These are phyloP conservation scores for Pythium periplocum DNA, from an alignment of 352 stramenopile genomes.

Conservation along the genomic window DNA sequence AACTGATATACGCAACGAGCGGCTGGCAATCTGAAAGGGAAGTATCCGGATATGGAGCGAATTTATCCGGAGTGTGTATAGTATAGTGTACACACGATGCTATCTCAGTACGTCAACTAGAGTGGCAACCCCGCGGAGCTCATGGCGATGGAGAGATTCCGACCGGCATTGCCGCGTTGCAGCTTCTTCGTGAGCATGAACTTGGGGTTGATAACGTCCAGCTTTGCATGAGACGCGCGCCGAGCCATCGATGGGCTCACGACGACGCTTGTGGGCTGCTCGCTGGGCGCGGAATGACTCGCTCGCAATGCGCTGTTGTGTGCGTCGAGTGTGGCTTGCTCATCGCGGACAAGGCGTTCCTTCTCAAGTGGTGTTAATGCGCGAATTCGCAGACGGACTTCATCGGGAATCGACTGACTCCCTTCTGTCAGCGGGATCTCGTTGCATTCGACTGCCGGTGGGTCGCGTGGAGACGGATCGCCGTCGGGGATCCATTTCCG, in stretches of 20 bases:
- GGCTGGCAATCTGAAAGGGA: too few relatives aligned
- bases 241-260: too few relatives aligned
- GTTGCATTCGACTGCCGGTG: slow-evolving; percentile 43
- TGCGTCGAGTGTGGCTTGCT: slow-evolving; percentile 6
- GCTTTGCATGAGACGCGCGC: too few relatives aligned
- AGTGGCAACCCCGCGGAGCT: background rate
- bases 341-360: slow-evolving; percentile 44
- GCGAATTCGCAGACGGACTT: slow-evolving; percentile 47
- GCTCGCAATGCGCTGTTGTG: too few relatives aligned
- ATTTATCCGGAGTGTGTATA: too few relatives aligned
- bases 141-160: slow-evolving; percentile 21
- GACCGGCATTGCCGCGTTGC: slow-evolving; percentile 24
- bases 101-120: background rate
- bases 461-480: slow-evolving; percentile 37
- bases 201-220: background rate
- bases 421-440: slow-evolving; percentile 59
- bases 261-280: too few relatives aligned
- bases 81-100: too few relatives aligned
- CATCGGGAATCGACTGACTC: slow-evolving; percentile 35
- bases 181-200: slow-evolving; percentile 21
- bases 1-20: too few relatives aligned
- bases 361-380: slow-evolving; percentile 34
- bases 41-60: too few relatives aligned
- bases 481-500: slow-evolving; percentile 53
- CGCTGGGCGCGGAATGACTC: too few relatives aligned